Conservation (phyloP, 305 asterid species). For the Andrographis paniculata region DNA sequence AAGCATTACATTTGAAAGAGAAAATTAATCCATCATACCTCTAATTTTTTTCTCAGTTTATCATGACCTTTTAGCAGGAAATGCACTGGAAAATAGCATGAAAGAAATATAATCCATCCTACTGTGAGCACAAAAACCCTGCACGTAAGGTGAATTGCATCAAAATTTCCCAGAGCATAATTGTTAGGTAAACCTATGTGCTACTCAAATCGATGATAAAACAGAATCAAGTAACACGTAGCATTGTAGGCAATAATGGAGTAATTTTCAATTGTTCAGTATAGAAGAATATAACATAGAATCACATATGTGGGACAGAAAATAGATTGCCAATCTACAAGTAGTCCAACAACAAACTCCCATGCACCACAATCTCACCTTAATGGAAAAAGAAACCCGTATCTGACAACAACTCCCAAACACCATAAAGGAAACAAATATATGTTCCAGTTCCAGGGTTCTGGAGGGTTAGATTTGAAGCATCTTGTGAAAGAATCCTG, state of each 20-base stretch:
- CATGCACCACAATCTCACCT: constrained; percentile 33
- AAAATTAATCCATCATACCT: constrained; percentile 43
- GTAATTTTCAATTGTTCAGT: no score
- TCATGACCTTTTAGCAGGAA: constrained; percentile 82
- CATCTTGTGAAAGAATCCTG: constrained; percentile 97
- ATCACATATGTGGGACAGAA: no score
- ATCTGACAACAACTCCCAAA: constrained; percentile 73
- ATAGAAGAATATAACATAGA: neutral
- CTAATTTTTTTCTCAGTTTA: constrained; percentile 68
- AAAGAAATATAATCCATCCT: constrained; percentile 94
- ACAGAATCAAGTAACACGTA: no score
- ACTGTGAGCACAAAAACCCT: constrained; percentile 75
- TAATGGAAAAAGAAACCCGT: constrained; percentile 75
- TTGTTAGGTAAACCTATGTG: neutral
- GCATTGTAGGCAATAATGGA: no score
- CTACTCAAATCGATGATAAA: neutral
- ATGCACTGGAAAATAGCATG: constrained; percentile 95
- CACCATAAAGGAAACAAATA: constrained; percentile 94
- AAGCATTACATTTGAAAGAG: constrained; percentile 9
- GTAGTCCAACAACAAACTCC: no score
- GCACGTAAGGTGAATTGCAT: constrained; percentile 31
- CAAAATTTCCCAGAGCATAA: no score
- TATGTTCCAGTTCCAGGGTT: constrained; percentile 98
- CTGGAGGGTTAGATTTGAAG: constrained; percentile 93
- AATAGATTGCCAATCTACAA: no score